phyloP scores from a whole-genome alignment of 495 filamentous ascomycete genomes.

The Lindgomyces ingoldianus region DNA sequence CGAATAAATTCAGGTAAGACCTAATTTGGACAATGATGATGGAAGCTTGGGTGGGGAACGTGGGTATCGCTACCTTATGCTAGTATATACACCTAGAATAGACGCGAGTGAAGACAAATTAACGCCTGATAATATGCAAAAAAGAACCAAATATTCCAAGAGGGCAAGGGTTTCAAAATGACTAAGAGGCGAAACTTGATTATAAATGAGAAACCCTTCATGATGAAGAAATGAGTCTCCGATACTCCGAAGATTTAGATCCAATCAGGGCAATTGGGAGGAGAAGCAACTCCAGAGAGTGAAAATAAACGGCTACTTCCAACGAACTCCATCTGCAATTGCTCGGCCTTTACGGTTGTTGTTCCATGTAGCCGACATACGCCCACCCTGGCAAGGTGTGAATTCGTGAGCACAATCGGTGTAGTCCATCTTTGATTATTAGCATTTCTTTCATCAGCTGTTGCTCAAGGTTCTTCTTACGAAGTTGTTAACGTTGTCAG shows the following conservation, averaged over 20 bases:
- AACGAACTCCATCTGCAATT: conserved; percentile 7
- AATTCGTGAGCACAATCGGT: conserved; percentile 30
- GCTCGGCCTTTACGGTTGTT: not conserved
- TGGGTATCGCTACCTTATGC: no score
- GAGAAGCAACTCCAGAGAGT: not conserved
- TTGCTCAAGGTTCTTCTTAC: conserved; percentile 4
- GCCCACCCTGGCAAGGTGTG: conserved; percentile 31
- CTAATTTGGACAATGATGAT: no score
- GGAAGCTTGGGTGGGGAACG: no score
- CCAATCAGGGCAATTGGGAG: not conserved
- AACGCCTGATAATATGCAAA: no score
- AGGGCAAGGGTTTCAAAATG: no score
- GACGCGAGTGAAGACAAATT: no score
- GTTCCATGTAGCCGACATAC: conserved; percentile 14
- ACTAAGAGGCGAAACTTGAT: no score
- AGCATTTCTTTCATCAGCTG: not conserved
- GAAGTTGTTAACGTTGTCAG: conserved; percentile 55
- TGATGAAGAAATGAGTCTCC: not conserved
- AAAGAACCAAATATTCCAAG: no score
- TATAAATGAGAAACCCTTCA: no score
- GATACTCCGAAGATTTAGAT: not conserved
- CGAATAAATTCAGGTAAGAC: no score
- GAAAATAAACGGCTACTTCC: not conserved
- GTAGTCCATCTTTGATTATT: conserved; percentile 25
- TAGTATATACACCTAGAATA: no score